phyloP scores from a whole-genome alignment of 345 rosid species.

The Murraya paniculata region DNA sequence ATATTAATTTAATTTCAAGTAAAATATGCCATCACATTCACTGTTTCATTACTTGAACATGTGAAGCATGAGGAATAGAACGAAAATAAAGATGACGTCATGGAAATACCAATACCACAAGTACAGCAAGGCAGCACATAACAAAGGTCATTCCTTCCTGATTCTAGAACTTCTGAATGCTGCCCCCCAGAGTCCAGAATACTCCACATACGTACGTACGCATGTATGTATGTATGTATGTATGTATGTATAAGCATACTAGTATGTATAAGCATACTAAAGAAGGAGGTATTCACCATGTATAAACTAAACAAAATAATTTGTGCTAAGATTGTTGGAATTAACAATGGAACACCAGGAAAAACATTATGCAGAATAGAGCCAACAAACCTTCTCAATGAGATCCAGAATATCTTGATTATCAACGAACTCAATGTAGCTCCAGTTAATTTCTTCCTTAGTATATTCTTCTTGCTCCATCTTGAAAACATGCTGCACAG shows the following conservation, averaged over 20 bases:
- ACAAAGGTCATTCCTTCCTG: not conserved
- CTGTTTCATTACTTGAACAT: not conserved
- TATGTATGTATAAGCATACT: too few relatives aligned
- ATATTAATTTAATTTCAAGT: not conserved
- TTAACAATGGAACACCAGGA: not conserved
- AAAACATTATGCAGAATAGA: conserved; percentile 17
- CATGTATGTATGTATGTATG: too few relatives aligned
- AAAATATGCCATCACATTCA: not conserved
- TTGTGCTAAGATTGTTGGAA: not conserved
- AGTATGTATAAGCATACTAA: not conserved
- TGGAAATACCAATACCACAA: not conserved
- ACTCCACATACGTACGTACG: not conserved
- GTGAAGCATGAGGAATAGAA: conserved; percentile 6
- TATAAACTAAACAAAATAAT: not conserved
- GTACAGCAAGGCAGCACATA: not conserved
- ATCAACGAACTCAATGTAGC: conserved; percentile 97
- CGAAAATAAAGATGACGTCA: conserved; percentile 12
- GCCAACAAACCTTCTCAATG: conserved; percentile 82
- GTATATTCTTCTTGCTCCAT: conserved; percentile 99
- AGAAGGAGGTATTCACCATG: not conserved
- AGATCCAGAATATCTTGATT: conserved; percentile 93
- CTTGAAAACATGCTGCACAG: conserved; percentile 92
- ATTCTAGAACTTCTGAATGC: not conserved
- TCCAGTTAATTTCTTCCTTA: conserved; percentile 96
- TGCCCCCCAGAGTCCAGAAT: not conserved